These are phyloP conservation scores for Neonectria magnoliae DNA, from an alignment of 2,329 filamentous ascomycete genomes.

Conservation along the genomic window DNA sequence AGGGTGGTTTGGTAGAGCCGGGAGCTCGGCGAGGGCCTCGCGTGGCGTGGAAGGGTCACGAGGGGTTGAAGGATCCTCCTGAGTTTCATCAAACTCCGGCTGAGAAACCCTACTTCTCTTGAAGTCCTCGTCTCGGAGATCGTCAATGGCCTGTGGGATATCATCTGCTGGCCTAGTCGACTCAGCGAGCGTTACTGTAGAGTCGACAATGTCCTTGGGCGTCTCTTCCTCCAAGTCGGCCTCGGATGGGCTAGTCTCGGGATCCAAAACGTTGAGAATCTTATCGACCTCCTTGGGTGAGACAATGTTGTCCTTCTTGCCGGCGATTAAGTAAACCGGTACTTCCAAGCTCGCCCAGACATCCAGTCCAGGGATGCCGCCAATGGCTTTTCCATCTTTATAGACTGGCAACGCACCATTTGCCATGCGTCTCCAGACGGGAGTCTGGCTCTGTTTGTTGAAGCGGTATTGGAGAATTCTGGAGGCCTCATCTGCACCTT, in stretches of 20 bases:
- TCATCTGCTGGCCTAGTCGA: constrained; percentile 45
- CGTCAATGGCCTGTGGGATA: constrained; percentile 49
- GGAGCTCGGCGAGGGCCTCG: constrained; percentile 54
- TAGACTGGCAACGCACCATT: constrained; percentile 75
- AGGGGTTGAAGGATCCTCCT: constrained; percentile 36
- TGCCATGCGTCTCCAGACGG: constrained; percentile 85
- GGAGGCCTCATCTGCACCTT: constrained; percentile 71
- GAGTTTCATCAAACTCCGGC: constrained; percentile 32
- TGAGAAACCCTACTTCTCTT: constrained; percentile 30
- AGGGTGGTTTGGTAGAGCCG: constrained; percentile 60
- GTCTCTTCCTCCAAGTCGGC: constrained; percentile 40
- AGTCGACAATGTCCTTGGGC: constrained; percentile 51
- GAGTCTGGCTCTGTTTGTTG: constrained; percentile 84
- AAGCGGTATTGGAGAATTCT: constrained; percentile 75
- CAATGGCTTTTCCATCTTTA: constrained; percentile 59
- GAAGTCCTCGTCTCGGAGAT: constrained; percentile 42
- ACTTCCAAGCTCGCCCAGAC: constrained; percentile 78
- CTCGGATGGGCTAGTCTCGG: constrained; percentile 14
- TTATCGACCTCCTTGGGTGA: constrained; percentile 75
- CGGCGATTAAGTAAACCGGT: constrained; percentile 82
- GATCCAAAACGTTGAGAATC: constrained; percentile 62
- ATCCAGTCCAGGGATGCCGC: constrained; percentile 75
- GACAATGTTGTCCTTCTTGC: constrained; percentile 79
- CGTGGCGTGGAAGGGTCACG: constrained; percentile 59
- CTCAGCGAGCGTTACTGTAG: constrained; percentile 59